Conservation (phyloP, 768 basidiomycete genomes). For the Nidula microcarpa region DNA sequence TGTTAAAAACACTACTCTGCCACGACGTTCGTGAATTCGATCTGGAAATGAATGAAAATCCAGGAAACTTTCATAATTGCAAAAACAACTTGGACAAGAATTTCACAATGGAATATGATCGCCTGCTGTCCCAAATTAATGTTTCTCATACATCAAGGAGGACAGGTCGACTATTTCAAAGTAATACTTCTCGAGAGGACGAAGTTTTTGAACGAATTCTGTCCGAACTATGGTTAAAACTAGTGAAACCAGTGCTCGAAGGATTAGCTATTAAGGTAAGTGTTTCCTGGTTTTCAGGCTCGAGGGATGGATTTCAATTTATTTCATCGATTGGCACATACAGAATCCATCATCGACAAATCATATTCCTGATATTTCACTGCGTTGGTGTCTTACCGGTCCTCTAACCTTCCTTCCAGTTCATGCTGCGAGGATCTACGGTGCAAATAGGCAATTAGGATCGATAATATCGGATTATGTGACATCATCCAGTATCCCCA, state of each 20-base stretch:
- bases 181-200: not conserved
- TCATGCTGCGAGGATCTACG: constrained; percentile 11
- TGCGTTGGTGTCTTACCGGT: constrained; percentile 13
- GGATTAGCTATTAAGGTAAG: not conserved
- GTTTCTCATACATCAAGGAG: too few relatives aligned
- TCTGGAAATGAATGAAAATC: too few relatives aligned
- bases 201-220: not conserved
- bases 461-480: constrained; percentile 10
- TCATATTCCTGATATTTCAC: constrained; percentile 7
- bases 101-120: too few relatives aligned
- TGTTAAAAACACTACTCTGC: too few relatives aligned
- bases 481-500: constrained; percentile 4
- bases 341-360: constrained; percentile 4
- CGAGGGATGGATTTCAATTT: not conserved
- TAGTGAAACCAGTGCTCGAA: not conserved
- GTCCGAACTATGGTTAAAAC: not conserved
- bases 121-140: too few relatives aligned
- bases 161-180: not conserved
- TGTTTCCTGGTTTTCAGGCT: not conserved
- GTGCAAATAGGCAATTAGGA: constrained; percentile 5
- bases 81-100: too few relatives aligned
- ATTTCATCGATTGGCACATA: not conserved
- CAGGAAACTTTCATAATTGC: too few relatives aligned
- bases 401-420: constrained; percentile 9
- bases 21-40: too few relatives aligned